These are phyloP conservation scores for Fusarium papillatum DNA, from an alignment of 2,329 filamentous ascomycete genomes.

Conservation along the genomic window DNA sequence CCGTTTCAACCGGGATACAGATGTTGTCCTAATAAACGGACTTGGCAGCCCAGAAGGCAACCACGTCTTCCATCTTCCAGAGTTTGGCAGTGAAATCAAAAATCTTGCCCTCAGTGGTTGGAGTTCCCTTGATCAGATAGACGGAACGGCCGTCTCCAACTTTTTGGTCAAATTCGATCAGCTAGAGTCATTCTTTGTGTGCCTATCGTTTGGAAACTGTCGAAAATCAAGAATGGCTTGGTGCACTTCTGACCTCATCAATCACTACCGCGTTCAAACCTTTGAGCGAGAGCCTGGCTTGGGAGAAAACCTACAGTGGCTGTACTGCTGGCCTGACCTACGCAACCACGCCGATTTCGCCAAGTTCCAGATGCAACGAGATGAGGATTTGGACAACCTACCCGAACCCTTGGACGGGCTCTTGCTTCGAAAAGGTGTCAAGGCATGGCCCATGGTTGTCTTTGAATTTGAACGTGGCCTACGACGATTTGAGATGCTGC, in stretches of 20 bases:
- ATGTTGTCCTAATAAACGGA: slow-evolving; percentile 46
- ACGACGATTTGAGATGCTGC: slow-evolving; percentile 29
- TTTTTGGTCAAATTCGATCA: slow-evolving; percentile 36
- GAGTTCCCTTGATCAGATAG: not conserved
- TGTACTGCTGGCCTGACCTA: slow-evolving; percentile 52
- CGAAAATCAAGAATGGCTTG: slow-evolving; percentile 42
- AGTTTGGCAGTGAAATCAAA: slow-evolving; percentile 46
- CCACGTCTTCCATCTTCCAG: slow-evolving; percentile 37
- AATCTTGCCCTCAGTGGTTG: slow-evolving; percentile 44
- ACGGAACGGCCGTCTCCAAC: not conserved
- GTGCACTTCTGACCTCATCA: slow-evolving; percentile 48
- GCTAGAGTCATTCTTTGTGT: slow-evolving; percentile 46
- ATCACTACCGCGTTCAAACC: slow-evolving; percentile 45
- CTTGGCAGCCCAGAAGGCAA: slow-evolving; percentile 2
- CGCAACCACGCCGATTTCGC: slow-evolving; percentile 47
- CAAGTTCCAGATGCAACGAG: slow-evolving; percentile 36
- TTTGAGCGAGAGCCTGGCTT: slow-evolving; percentile 40
- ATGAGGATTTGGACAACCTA: slow-evolving; percentile 6
- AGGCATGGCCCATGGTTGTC: slow-evolving; percentile 47
- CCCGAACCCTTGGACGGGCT: not conserved
- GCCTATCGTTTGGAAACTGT: slow-evolving; percentile 5
- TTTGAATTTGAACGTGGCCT: slow-evolving; percentile 43
- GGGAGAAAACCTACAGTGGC: slow-evolving; percentile 41
- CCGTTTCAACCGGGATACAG: slow-evolving; percentile 47
- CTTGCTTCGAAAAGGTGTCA: slow-evolving; percentile 28